Evolutionary conservation across 140 eudicot genomes (phyloP).

Genomic region (Senecio squalidus): DNA sequence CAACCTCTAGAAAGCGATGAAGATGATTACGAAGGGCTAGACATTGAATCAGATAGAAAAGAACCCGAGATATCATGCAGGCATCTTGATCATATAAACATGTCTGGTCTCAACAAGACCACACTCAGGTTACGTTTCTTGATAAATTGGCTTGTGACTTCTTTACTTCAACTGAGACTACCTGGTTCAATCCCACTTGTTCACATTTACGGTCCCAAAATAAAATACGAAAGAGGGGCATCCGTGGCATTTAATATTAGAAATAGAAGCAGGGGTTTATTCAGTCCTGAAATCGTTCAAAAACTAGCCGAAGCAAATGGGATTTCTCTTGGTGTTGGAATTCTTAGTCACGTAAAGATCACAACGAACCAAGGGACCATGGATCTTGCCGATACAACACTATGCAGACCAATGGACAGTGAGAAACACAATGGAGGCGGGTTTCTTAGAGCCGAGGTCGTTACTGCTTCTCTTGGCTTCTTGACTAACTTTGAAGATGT

Average conservation of each 20-base stretch:
- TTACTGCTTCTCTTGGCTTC: conserved; percentile 92
- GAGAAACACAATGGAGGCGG: conserved; percentile 52
- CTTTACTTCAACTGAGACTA: conserved; percentile 69
- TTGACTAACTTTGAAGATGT: conserved; percentile 88
- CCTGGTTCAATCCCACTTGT: conserved; percentile 63
- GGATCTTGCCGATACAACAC: conserved; percentile 61
- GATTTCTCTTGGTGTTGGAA: conserved; percentile 82
- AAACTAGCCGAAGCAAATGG: conserved; percentile 76
- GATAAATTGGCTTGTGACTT: conserved; percentile 96
- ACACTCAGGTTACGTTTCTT: conserved; percentile 74
- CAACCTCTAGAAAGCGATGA: conserved; percentile 36
- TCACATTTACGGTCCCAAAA: conserved; percentile 91
- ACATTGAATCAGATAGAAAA: conserved; percentile 53
- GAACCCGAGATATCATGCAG: conserved; percentile 83
- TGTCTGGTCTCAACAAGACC: conserved; percentile 85
- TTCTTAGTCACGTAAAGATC: conserved; percentile 74
- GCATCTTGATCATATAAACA: conserved; percentile 87
- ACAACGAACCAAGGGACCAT: conserved; percentile 35
- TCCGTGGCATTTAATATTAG: conserved; percentile 88
- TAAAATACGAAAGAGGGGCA: conserved; percentile 91
- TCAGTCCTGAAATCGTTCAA: conserved; percentile 76
- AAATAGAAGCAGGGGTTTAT: conserved; percentile 54
- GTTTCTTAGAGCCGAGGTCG: conserved; percentile 82
- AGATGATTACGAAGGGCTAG: conserved; percentile 61
- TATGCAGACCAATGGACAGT: conserved; percentile 86